Evolutionary conservation across 441 rosid genomes (phyloP).

Genomic region (Populus tomentosa): DNA sequence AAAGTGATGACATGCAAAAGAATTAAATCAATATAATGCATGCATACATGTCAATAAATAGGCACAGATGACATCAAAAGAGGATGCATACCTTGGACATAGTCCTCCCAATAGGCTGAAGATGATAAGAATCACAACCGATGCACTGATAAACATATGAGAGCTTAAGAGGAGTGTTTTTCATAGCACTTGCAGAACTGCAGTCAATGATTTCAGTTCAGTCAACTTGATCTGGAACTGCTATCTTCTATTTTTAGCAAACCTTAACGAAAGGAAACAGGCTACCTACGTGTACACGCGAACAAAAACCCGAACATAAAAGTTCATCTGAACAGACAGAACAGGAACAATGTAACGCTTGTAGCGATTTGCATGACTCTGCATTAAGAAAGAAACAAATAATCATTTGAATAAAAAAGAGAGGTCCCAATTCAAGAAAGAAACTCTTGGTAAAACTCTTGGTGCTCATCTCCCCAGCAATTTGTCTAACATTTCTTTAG

Average conservation of each 20-base stretch:
- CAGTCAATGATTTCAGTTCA: slow-evolving; percentile 25
- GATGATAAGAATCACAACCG: slow-evolving; percentile 98
- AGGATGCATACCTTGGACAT: slow-evolving; percentile 60
- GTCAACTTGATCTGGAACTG: slow-evolving; percentile 11
- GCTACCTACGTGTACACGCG: slow-evolving; percentile 81
- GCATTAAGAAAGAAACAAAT: slow-evolving; percentile 22
- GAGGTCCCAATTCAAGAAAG: background rate
- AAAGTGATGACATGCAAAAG: background rate
- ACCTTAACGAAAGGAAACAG: slow-evolving; percentile 4
- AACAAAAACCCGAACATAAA: slow-evolving; percentile 93
- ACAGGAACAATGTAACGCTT: slow-evolving; percentile 96
- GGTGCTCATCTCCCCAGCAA: background rate
- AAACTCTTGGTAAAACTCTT: background rate
- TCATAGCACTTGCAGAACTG: slow-evolving; percentile 98
- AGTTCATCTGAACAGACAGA: slow-evolving; percentile 89
- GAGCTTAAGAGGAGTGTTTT: slow-evolving; percentile 96
- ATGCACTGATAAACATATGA: slow-evolving; percentile 93
- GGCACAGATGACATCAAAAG: background rate
- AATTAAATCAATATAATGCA: background rate
- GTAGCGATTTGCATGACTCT: slow-evolving; percentile 99
- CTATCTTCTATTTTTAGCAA: background rate
- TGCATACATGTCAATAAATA: background rate
- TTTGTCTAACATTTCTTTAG: background rate
- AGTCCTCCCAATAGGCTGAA: slow-evolving; percentile 86
- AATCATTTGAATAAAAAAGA: background rate